Evolutionary conservation across 371 early-diverging fungal genomes (phyloP).

Genomic region (Parasitella parasitica): DNA sequence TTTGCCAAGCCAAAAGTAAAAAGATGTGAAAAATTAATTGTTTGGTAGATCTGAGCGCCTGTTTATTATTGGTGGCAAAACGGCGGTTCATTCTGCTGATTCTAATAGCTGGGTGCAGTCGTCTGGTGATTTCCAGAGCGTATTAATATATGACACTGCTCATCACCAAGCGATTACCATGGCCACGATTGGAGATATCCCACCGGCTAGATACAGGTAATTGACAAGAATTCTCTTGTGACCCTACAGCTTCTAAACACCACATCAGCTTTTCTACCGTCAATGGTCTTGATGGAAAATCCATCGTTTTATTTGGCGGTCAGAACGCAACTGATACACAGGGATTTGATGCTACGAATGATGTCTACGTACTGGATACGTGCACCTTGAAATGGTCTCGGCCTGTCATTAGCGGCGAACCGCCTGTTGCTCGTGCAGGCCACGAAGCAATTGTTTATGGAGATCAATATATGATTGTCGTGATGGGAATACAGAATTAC

Average conservation of each 20-base stretch:
- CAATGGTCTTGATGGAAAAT: slow-evolving; percentile 30
- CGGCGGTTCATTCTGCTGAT: slow-evolving; percentile 13
- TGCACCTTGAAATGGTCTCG: slow-evolving; percentile 19
- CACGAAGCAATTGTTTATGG: slow-evolving; percentile 35
- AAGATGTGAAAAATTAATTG: background rate
- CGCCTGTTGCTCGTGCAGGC: slow-evolving; percentile 27
- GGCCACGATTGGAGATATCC: slow-evolving; percentile 41
- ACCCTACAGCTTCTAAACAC: background rate
- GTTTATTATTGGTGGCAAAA: slow-evolving; percentile 43
- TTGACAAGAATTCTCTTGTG: background rate
- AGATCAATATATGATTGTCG: slow-evolving; percentile 36
- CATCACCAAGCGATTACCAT: slow-evolving; percentile 22
- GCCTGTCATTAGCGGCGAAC: slow-evolving; percentile 5
- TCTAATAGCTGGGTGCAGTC: slow-evolving; percentile 5
- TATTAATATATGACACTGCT: slow-evolving; percentile 23
- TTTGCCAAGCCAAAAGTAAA: no score
- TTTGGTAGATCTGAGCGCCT: slow-evolving; percentile 24
- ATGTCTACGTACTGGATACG: slow-evolving; percentile 18
- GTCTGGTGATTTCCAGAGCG: slow-evolving; percentile 36
- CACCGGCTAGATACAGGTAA: slow-evolving; percentile 27
- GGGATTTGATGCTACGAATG: slow-evolving; percentile 12
- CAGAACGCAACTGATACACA: slow-evolving; percentile 3
- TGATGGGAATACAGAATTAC: slow-evolving; percentile 31
- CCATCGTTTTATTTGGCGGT: slow-evolving; percentile 23
- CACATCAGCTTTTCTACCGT: slow-evolving; percentile 24